Evolutionary conservation across 257 asterid species (phyloP).

Genomic region (Plantago elongata): DNA sequence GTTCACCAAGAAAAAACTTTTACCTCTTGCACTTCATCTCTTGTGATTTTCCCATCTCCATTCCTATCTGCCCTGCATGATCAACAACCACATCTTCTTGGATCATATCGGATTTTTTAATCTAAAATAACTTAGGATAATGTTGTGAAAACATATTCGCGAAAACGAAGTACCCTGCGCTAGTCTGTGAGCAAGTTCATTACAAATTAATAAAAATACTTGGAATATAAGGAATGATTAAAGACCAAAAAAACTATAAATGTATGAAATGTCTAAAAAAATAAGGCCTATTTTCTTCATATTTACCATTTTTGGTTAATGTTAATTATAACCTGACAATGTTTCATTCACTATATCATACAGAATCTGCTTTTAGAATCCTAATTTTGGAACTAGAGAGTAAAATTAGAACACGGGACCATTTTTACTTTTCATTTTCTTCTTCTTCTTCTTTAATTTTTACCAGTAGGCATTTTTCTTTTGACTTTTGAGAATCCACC

Average conservation of each 20-base stretch:
- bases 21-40: conserved; percentile 91
- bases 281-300: too few species aligned
- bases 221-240: too few species aligned
- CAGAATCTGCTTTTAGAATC: neutral
- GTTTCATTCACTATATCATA: neutral
- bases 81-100: neutral
- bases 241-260: too few species aligned
- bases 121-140: neutral
- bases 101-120: neutral
- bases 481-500: too few species aligned
- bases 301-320: too few species aligned
- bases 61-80: conserved; percentile 75
- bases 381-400: neutral
- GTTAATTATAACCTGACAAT: neutral
- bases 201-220: too few species aligned
- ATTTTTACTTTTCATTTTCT: neutral
- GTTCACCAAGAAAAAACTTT: conserved; percentile 16
- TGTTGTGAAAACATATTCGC: too few species aligned
- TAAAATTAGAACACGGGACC: neutral
- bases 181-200: too few species aligned
- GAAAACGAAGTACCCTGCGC: too few species aligned
- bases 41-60: conserved; percentile 84
- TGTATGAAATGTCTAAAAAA: too few species aligned
- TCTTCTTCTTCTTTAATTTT: too few species aligned
- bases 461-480: too few species aligned